These are phyloP conservation scores for Magnolia kwangsiensis DNA, from an alignment of 164 flowering plant species.

Conservation along the genomic window DNA sequence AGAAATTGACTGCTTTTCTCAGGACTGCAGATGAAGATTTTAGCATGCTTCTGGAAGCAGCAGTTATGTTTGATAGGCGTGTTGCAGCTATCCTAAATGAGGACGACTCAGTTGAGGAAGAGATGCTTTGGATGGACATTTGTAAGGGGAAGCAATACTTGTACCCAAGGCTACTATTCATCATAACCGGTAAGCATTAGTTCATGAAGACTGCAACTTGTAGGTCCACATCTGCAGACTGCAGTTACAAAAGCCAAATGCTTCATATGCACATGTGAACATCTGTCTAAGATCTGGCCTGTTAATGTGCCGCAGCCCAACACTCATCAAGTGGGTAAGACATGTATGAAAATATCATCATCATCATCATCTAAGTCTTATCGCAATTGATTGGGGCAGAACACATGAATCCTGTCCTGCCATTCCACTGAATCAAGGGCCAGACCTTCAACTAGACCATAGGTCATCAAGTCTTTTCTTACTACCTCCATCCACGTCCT, in stretches of 20 bases:
- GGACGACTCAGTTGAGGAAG: constrained; percentile 59
- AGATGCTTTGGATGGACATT: constrained; percentile 51
- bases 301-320: too few relatives aligned
- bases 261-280: not conserved
- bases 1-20: constrained; percentile 11
- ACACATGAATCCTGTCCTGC: too few relatives aligned
- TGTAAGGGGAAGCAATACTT: constrained; percentile 41
- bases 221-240: not conserved
- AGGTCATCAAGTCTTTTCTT: too few relatives aligned
- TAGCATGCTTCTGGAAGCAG: constrained; percentile 84
- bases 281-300: not conserved
- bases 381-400: too few relatives aligned
- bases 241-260: not conserved
- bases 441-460: too few relatives aligned
- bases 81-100: constrained; percentile 80
- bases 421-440: too few relatives aligned
- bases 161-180: constrained; percentile 79
- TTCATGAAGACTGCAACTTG: not conserved
- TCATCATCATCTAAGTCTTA: too few relatives aligned
- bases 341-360: too few relatives aligned
- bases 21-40: constrained; percentile 99
- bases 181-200: constrained; percentile 71
- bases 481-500: too few relatives aligned
- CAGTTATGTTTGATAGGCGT: constrained; percentile 94
- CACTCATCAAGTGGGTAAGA: too few relatives aligned